Base-by-base conservation (phyloP, 2,329 filamentous ascomycete genomes). In the Eutypa lata region DNA sequence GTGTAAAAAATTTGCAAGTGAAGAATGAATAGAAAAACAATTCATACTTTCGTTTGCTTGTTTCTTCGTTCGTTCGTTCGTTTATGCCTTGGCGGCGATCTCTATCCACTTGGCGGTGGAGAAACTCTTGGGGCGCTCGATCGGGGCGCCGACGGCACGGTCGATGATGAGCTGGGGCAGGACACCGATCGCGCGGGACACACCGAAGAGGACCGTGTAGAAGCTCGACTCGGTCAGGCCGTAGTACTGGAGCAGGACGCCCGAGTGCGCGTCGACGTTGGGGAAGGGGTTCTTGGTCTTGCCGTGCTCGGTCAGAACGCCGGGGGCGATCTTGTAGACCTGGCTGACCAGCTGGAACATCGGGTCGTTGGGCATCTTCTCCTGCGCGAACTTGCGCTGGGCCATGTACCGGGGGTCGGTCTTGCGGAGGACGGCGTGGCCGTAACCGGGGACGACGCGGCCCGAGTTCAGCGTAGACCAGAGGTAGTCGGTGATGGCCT, bases 221-320 rank as follows among this genome's bases (percentile, higher is more conserved):
- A 95, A 99, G 88, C 87, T 97, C 77, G 94, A 89, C 84, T 99
- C 93, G 60, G 90, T 97, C 74, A 99, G 83, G 70, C 94, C 94
- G 80, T 99, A 99, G 88, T 99, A 94, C 83, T 99, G 94, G 66
- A 99, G 90, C 63, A 99, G 90, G 64, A 99, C 94, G 83, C 94
- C 94, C 31, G 92, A 97, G 89, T 97, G 94, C 70, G 93, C 92
- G 71, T 97, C 93, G 70, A 97, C 92, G 82, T 97, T 97, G 77
- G 94, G 94, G 85, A 84, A 97, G 64, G 93, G 93, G 89, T 97
- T 97, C 90, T 97, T 97, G 83, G 93, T 97, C 90, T 99, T 99
- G 81, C 94, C 94, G 82, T 99, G 94, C 87, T 99, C 91, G 63
- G 94, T 99, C 74, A 99, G 83, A 68, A 99, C 94, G 70, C 88